Percentiles rank a stretch among this genome's conserved stretches.
Conservation (phyloP, 2,329 filamentous ascomycete genomes). For the Ophiostoma tasmaniense region DNA sequence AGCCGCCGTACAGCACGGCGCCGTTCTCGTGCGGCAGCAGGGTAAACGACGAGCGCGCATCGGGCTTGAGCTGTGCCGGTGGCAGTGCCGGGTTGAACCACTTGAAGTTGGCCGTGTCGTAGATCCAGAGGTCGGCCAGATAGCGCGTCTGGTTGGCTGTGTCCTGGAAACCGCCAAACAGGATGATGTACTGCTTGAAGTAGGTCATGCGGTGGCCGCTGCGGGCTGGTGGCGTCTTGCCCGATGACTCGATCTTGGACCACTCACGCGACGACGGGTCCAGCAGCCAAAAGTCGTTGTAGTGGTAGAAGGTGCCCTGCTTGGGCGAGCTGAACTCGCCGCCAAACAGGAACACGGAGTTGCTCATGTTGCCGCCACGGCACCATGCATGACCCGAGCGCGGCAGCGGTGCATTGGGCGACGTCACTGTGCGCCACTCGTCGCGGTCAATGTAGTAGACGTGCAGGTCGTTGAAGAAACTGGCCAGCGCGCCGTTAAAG, state of each 20-base stretch:
- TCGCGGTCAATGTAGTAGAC: slow-evolving; percentile 72
- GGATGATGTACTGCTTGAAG: slow-evolving; percentile 91
- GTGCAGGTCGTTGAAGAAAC: slow-evolving; percentile 59
- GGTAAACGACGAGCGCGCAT: slow-evolving; percentile 84
- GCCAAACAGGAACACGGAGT: slow-evolving; percentile 83
- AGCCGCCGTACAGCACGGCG: slow-evolving; percentile 85
- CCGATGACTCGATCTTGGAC: slow-evolving; percentile 73
- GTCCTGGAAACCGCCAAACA: slow-evolving; percentile 96
- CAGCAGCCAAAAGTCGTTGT: slow-evolving; percentile 95
- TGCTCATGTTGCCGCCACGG: slow-evolving; percentile 69
- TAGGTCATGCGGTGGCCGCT: slow-evolving; percentile 95
- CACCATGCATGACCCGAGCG: slow-evolving; percentile 93
- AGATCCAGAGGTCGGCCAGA: slow-evolving; percentile 87
- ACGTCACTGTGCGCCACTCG: slow-evolving; percentile 85
- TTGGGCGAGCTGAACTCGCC: slow-evolving; percentile 96
- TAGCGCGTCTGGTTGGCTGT: slow-evolving; percentile 94
- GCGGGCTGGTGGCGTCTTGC: slow-evolving; percentile 71
- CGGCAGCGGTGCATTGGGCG: slow-evolving; percentile 83
- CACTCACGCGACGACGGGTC: slow-evolving; percentile 81
- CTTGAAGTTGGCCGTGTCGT: slow-evolving; percentile 77
- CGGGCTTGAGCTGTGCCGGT: slow-evolving; percentile 74
- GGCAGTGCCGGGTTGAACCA: slow-evolving; percentile 75
- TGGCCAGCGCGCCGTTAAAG: slow-evolving; percentile 82
- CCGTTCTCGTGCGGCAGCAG: slow-evolving; percentile 84
- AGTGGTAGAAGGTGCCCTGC: slow-evolving; percentile 97